These are phyloP conservation scores for Amylostereum chailletii DNA, from an alignment of 1,284 basidiomycete species.

Conservation along the genomic window DNA sequence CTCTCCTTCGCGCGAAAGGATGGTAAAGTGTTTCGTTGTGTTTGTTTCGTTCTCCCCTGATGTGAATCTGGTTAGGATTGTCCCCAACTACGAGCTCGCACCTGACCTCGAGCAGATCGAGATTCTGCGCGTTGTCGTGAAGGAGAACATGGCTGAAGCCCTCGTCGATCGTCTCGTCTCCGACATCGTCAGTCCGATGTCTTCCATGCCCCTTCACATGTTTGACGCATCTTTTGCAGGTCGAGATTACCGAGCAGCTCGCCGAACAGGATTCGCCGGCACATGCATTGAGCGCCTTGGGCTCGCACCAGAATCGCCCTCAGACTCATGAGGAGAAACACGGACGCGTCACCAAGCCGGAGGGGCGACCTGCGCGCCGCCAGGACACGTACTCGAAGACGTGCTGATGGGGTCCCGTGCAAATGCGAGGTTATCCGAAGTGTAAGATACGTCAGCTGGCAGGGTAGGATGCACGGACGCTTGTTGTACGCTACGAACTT, in stretches of 20 bases:
- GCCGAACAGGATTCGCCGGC: slow-evolving; percentile 32
- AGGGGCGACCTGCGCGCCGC: slow-evolving; percentile 8
- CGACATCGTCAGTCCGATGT: slow-evolving; percentile 44
- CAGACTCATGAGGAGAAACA: slow-evolving; percentile 26
- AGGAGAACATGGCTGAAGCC: slow-evolving; percentile 64
- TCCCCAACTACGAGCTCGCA: slow-evolving; percentile 81
- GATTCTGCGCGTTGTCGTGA: slow-evolving; percentile 82
- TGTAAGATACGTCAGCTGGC: no score
- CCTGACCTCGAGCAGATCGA: slow-evolving; percentile 61
- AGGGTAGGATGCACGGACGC: no score
- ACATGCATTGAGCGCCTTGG: slow-evolving; percentile 44
- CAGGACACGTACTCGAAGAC: slow-evolving; percentile 62
- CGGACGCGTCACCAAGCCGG: slow-evolving; percentile 23
- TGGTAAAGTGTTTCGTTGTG: slow-evolving; percentile 39
- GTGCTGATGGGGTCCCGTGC: slow-evolving; percentile 31
- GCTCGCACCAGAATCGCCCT: slow-evolving; percentile 17
- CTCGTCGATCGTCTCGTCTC: slow-evolving; percentile 55
- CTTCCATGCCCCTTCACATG: not conserved
- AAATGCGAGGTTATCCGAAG: no score
- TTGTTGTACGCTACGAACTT: no score
- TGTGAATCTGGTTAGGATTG: slow-evolving; percentile 45
- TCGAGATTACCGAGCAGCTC: slow-evolving; percentile 54
- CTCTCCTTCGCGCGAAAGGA: slow-evolving; percentile 64
- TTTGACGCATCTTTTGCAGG: slow-evolving; percentile 22
- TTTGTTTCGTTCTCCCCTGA: not conserved